Conservation (phyloP, 805 yeast genomes). For the Nakazawaea ishiwadae region DNA sequence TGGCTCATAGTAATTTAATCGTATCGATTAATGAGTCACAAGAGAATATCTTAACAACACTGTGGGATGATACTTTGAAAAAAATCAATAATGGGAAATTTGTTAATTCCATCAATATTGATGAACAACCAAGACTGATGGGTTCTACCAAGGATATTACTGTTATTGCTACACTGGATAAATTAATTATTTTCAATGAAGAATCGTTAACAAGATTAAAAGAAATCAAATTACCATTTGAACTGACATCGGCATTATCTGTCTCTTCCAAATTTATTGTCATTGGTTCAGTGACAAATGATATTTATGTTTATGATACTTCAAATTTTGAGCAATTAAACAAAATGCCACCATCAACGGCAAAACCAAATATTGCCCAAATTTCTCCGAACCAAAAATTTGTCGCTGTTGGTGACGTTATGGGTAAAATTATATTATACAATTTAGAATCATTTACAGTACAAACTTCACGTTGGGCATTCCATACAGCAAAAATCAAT, state of each 20-base stretch:
- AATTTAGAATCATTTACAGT: slow-evolving; percentile 47
- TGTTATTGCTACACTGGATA: slow-evolving; percentile 43
- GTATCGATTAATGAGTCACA: slow-evolving; percentile 38
- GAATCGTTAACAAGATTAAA: slow-evolving; percentile 24
- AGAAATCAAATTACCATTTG: slow-evolving; percentile 27
- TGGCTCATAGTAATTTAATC: slow-evolving; percentile 60
- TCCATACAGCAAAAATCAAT: slow-evolving; percentile 81
- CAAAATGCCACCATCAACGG: slow-evolving; percentile 43
- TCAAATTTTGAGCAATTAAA: slow-evolving; percentile 21
- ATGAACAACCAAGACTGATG: slow-evolving; percentile 43
- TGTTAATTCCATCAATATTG: slow-evolving; percentile 28
- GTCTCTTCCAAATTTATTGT: slow-evolving; percentile 38
- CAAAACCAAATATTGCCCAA: slow-evolving; percentile 57
- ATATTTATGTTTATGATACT: slow-evolving; percentile 34
- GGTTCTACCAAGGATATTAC: slow-evolving; percentile 30
- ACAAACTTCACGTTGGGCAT: slow-evolving; percentile 90
- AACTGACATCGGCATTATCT: slow-evolving; percentile 41
- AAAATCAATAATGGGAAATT: slow-evolving; percentile 25
- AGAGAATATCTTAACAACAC: slow-evolving; percentile 44
- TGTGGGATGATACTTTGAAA: slow-evolving; percentile 85
- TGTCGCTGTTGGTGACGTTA: slow-evolving; percentile 80
- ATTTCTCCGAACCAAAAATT: slow-evolving; percentile 66
- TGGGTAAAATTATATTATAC: slow-evolving; percentile 83
- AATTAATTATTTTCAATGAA: slow-evolving; percentile 28
- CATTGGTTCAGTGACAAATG: slow-evolving; percentile 41